These are phyloP conservation scores for Acer negundo DNA, from an alignment of 345 rosid genomes.

Conservation along the genomic window DNA sequence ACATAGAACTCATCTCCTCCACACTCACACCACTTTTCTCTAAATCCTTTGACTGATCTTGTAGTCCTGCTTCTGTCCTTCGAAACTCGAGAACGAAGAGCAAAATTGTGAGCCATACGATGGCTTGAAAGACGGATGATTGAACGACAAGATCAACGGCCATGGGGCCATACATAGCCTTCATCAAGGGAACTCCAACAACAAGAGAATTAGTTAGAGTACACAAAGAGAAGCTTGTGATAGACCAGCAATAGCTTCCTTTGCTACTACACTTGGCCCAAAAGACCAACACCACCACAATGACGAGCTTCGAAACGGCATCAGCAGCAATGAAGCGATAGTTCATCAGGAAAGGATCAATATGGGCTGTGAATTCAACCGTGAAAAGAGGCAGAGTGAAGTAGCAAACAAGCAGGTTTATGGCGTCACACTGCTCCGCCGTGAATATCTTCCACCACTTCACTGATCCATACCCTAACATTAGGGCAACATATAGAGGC, in stretches of 20 bases:
- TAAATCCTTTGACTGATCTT: slow-evolving; percentile 22
- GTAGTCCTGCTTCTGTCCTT: slow-evolving; percentile 32
- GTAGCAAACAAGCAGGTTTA: slow-evolving; percentile 74
- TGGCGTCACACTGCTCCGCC: slow-evolving; percentile 73
- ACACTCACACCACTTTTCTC: slow-evolving; percentile 27
- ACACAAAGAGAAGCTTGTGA: slow-evolving; percentile 72
- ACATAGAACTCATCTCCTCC: slow-evolving; percentile 22
- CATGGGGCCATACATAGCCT: slow-evolving; percentile 71
- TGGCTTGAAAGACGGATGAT: slow-evolving; percentile 60
- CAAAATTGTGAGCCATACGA: slow-evolving; percentile 74
- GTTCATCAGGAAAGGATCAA: slow-evolving; percentile 79
- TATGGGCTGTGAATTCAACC: slow-evolving; percentile 68
- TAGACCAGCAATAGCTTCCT: slow-evolving; percentile 78
- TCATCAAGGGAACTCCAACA: slow-evolving; percentile 70
- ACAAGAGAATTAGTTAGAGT: slow-evolving; percentile 70
- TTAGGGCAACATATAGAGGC: slow-evolving; percentile 76
- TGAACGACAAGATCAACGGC: slow-evolving; percentile 86
- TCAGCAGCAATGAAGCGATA: slow-evolving; percentile 64
- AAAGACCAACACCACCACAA: slow-evolving; percentile 48
- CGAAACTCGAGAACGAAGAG: slow-evolving; percentile 72
- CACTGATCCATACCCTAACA: slow-evolving; percentile 84
- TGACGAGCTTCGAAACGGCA: slow-evolving; percentile 61
- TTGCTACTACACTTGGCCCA: slow-evolving; percentile 72
- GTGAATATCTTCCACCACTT: slow-evolving; percentile 84
- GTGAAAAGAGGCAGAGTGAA: slow-evolving; percentile 85